Evolutionary conservation across 176 grass and related monocot genomes (phyloP).

Genomic region (Eragrostis nindensis): DNA sequence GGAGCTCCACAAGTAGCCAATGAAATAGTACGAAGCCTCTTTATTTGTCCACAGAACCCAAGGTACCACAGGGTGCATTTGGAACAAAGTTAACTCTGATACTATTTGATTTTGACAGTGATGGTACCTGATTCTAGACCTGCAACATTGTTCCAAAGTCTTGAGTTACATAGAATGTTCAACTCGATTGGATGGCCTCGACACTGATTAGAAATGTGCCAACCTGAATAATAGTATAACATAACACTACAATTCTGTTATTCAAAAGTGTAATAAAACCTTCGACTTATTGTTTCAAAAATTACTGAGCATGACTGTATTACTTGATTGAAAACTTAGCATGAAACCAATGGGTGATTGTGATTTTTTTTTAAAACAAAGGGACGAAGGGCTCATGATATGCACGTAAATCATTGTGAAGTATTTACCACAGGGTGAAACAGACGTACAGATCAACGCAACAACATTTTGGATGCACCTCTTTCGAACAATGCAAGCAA

Average conservation of each 20-base stretch:
- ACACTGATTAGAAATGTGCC: background rate
- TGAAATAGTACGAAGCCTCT: constrained; percentile 27
- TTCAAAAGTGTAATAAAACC: background rate
- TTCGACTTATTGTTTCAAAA: background rate
- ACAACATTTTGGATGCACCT: background rate
- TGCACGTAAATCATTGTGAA: background rate
- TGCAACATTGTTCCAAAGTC: constrained; percentile 24
- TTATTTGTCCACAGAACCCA: constrained; percentile 47
- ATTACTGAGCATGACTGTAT: background rate
- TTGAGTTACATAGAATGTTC: constrained; percentile 17
- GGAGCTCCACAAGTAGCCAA: constrained; percentile 40
- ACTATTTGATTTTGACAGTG: constrained; percentile 23
- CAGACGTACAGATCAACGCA: background rate
- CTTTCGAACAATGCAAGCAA: background rate
- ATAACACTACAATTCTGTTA: background rate
- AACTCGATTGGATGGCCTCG: constrained; percentile 2
- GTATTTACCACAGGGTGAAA: background rate
- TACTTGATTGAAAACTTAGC: background rate
- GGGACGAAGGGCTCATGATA: background rate
- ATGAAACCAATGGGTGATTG: background rate
- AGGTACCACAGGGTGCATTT: constrained; percentile 27
- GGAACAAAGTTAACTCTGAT: constrained; percentile 30
- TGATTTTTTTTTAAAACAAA: background rate
- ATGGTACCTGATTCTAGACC: constrained; percentile 12
- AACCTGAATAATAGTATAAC: constrained; percentile 3